phyloP scores from a whole-genome alignment of 345 rosid species.

The Ceriops tagal region DNA sequence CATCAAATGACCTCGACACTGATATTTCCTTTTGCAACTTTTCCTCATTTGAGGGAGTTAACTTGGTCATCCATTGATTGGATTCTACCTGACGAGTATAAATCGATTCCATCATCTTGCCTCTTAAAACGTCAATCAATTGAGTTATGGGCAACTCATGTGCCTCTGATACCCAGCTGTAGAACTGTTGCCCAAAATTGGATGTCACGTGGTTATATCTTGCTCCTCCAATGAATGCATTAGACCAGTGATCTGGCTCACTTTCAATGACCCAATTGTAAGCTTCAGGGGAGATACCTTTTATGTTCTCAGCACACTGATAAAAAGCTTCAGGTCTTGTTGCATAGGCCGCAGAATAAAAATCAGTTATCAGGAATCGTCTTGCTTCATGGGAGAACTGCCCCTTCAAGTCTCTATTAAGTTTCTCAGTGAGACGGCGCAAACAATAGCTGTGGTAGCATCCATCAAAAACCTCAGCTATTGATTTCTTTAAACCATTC shows the following conservation, averaged over 20 bases:
- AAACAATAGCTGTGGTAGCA: conserved; percentile 74
- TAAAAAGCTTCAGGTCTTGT: conserved; percentile 56
- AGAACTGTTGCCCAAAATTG: conserved; percentile 69
- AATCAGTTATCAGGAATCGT: conserved; percentile 70
- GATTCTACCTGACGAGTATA: conserved; percentile 66
- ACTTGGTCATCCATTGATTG: conserved; percentile 59
- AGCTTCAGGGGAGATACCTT: conserved; percentile 74
- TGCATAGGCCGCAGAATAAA: conserved; percentile 74
- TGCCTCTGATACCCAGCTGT: conserved; percentile 87
- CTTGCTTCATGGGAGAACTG: conserved; percentile 93
- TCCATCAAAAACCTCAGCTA: conserved; percentile 64
- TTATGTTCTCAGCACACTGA: conserved; percentile 56
- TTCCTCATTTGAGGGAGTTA: conserved; percentile 79
- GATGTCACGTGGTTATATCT: conserved; percentile 75
- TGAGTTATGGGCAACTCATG: conserved; percentile 87
- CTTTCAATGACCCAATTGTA: conserved; percentile 75
- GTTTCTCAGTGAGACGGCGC: conserved; percentile 75
- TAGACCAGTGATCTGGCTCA: conserved; percentile 93
- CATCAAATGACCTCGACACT: conserved; percentile 46
- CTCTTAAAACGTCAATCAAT: conserved; percentile 66
- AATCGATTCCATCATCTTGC: conserved; percentile 84
- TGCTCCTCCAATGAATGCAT: conserved; percentile 65
- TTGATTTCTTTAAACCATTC: conserved; percentile 62
- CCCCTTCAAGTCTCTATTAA: conserved; percentile 66
- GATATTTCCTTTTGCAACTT: conserved; percentile 57